phyloP scores from a whole-genome alignment of 225 moss, liverwort and hornwort species.

The Polytrichum formosum region DNA sequence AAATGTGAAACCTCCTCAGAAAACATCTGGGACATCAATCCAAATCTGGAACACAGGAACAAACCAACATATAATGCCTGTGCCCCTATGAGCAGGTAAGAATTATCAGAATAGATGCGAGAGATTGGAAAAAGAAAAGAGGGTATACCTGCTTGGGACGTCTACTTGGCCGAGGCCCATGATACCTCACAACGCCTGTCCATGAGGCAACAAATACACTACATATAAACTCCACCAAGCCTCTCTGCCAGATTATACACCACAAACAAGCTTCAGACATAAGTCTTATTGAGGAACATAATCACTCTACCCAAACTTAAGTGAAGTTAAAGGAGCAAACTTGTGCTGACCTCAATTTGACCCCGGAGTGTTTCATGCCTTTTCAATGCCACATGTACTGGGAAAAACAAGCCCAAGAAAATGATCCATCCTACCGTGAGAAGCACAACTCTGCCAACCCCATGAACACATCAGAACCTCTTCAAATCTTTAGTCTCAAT shows the following conservation, averaged over 20 bases:
- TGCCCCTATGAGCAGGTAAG: too few relatives aligned
- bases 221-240: constrained; percentile 96
- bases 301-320: background rate
- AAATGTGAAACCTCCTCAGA: too few relatives aligned
- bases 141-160: constrained; percentile 81
- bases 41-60: too few relatives aligned
- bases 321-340: background rate
- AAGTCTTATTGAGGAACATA: background rate
- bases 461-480: background rate
- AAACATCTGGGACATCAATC: too few relatives aligned
- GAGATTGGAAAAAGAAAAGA: too few relatives aligned
- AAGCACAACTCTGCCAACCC: constrained; percentile 66
- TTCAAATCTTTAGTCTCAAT: background rate
- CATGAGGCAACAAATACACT: constrained; percentile 95
- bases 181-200: constrained; percentile 92
- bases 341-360: constrained; percentile 71
- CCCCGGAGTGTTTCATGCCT: constrained; percentile 61
- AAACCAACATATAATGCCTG: too few relatives aligned
- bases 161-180: constrained; percentile 90
- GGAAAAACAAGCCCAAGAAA: constrained; percentile 84
- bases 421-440: constrained; percentile 80
- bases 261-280: constrained; percentile 8
- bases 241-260: constrained; percentile 60
- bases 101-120: too few relatives aligned
- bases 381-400: constrained; percentile 66